Evolutionary conservation across 2,329 filamentous ascomycete genomes (phyloP), one percentile per base, ranked within the genome.

Genomic region (Neonectria ditissima): DNA sequence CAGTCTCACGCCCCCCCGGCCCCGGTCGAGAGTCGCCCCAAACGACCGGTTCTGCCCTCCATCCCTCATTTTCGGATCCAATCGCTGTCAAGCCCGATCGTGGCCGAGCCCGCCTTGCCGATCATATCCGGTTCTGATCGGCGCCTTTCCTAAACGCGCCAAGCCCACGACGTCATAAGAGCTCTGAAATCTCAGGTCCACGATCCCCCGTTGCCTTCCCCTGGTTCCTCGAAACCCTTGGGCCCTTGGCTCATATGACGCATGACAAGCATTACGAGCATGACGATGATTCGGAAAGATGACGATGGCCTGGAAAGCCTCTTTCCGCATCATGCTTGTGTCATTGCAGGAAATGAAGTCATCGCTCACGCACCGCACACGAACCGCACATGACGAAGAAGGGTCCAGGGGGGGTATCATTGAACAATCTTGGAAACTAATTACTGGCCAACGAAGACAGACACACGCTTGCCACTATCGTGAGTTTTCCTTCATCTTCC

Each of bases 401-500:
- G 34, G 65, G 58, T 59, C 44, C n/a, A 57, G 22, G 60, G n/a
- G 22, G 62, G 48, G 24, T 61, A 65, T 63, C 61, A 64, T 59
- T 55, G 60, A 57, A 59, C 55, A 56, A 22, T 62, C 41, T 24
- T 52, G 39, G 55, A 48, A 59, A 44, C 16, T 30, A 44, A 30
- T n/a, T 20, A 47, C 47, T 56, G 43, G 51, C 56, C 37, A 51
- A 62, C 55, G 20, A 55, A 63, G 53, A 43, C 28, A 16, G 6
- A 51, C 26, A 28, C 7, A 43, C 2, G 9, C 32, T 20, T 24
- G 11, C 32, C 50, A 11, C 24, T 70, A 77, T 69, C 68, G 72
- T 54, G 83, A 86, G 63, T 74, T 82, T 11, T 83, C 79, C 75
- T 87, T 88, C 76, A 88, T 82, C 66, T 77, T 81, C 2, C 85